Percentiles rank a stretch among this genome's conserved stretches.
Evolutionary conservation across 1,284 basidiomycete genomes (phyloP).

Genomic region (Pholiota adiposa): DNA sequence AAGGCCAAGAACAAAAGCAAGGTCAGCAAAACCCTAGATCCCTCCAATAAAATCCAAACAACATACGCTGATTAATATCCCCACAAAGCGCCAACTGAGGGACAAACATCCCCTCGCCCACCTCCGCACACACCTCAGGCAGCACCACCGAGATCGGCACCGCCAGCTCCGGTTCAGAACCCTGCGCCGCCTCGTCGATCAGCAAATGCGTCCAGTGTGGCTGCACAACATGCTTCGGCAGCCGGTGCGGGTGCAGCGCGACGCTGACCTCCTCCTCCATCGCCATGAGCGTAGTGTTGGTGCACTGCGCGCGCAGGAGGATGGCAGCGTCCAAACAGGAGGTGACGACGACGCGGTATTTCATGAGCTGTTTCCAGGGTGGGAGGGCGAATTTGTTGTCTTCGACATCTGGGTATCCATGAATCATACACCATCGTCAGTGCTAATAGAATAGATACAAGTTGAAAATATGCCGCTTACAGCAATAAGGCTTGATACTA

Average conservation of each 20-base stretch:
- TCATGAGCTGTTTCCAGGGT: constrained; percentile 45
- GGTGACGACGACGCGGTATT: constrained; percentile 45
- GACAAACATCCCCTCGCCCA: constrained; percentile 23
- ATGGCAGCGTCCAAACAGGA: constrained; percentile 48
- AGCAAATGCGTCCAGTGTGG: constrained; percentile 54
- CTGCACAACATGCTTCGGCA: constrained; percentile 30
- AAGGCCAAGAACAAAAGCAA: constrained; percentile 7
- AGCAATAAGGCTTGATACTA: constrained; percentile 44
- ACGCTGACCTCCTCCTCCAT: constrained; percentile 41
- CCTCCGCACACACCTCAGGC: constrained; percentile 21
- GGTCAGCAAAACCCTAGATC: not conserved
- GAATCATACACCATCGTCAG: not conserved
- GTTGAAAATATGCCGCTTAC: constrained; percentile 32
- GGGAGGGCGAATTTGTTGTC: constrained; percentile 46
- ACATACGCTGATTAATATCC: constrained; percentile 47
- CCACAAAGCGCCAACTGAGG: constrained; percentile 51
- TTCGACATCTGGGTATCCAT: constrained; percentile 40
- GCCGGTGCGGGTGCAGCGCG: constrained; percentile 40
- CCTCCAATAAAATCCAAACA: not conserved
- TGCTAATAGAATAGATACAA: too few relatives aligned
- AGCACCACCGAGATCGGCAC: constrained; percentile 49
- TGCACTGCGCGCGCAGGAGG: constrained; percentile 44
- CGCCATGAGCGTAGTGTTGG: constrained; percentile 39
- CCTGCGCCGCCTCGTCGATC: constrained; percentile 54
- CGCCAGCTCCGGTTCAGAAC: constrained; percentile 49